These are phyloP conservation scores for Papiliotrema flavescens DNA, from an alignment of 1,284 basidiomycete genomes.

Conservation along the genomic window DNA sequence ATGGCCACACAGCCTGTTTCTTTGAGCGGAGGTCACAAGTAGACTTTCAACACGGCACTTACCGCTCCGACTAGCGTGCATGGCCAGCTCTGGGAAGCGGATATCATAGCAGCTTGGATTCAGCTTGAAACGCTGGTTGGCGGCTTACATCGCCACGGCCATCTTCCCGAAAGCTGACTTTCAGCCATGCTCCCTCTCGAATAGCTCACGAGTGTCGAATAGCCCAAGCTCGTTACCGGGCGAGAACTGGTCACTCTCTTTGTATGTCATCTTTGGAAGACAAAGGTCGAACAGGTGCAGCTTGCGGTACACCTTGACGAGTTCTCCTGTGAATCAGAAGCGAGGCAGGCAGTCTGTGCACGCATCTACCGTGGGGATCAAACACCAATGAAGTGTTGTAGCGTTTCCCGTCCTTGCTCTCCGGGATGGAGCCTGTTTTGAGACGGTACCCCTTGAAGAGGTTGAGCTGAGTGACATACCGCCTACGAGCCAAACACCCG, in stretches of 20 bases:
- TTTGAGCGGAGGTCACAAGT: neutral
- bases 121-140: neutral
- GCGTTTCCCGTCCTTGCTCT: slow-evolving; percentile 61
- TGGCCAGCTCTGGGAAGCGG: slow-evolving; percentile 84
- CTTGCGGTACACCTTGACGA: slow-evolving; percentile 61
- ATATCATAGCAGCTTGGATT: slow-evolving; percentile 13
- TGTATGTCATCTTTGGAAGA: slow-evolving; percentile 88
- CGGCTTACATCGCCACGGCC: slow-evolving; percentile 9
- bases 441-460: neutral
- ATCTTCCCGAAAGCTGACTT: slow-evolving; percentile 12
- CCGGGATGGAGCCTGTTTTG: slow-evolving; percentile 67
- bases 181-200: slow-evolving; percentile 75
- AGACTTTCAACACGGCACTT: neutral
- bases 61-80: slow-evolving; percentile 73
- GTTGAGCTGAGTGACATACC: neutral
- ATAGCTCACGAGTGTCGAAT: slow-evolving; percentile 57
- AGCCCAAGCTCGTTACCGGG: neutral
- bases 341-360: slow-evolving; percentile 61
- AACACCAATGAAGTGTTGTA: slow-evolving; percentile 86
- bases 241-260: slow-evolving; percentile 59
- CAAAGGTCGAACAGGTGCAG: slow-evolving; percentile 92
- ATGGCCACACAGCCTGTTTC: slow-evolving; percentile 64
- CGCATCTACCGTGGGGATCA: slow-evolving; percentile 66
- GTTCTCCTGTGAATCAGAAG: neutral
- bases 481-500: slow-evolving; percentile 75